These are phyloP conservation scores for Lizanozyma gosingica DNA, from an alignment of 1,139 yeast genomes.

Conservation along the genomic window DNA sequence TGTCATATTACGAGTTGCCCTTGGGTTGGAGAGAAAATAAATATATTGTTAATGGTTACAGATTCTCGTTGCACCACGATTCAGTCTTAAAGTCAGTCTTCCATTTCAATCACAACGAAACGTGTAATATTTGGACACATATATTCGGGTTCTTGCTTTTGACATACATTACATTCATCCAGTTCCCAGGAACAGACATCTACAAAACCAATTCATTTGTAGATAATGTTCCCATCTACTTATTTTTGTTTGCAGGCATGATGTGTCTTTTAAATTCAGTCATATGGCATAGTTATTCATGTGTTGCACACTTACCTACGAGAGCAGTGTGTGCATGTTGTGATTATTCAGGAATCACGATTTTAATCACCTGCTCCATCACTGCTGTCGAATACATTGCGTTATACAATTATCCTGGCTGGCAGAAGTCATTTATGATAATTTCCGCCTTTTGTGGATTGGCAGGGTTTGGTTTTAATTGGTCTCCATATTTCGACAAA, in stretches of 20 bases:
- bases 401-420: conserved; percentile 50
- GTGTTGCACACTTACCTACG: conserved; percentile 56
- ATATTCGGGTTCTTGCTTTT: conserved; percentile 56
- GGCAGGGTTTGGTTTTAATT: conserved; percentile 70
- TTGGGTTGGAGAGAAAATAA: conserved; percentile 91
- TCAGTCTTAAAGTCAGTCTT: conserved; percentile 50
- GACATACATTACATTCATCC: conserved; percentile 45
- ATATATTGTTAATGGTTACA: conserved; percentile 73
- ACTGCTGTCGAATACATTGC: conserved; percentile 79
- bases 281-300: conserved; percentile 87
- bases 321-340: conserved; percentile 82
- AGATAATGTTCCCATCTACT: conserved; percentile 50
- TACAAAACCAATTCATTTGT: conserved; percentile 26
- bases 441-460: conserved; percentile 61
- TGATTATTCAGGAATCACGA: conserved; percentile 91
- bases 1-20: conserved; percentile 85
- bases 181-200: conserved; percentile 51
- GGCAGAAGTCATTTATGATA: conserved; percentile 41
- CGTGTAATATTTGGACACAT: conserved; percentile 94
- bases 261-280: conserved; percentile 73
- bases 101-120: conserved; percentile 69
- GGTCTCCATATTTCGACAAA: conserved; percentile 84
- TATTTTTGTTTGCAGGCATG: conserved; percentile 64
- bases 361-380: conserved; percentile 84
- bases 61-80: conserved; percentile 63